Base-by-base conservation (phyloP, 371 early-diverging fungal species). In the Syncephalastrum sp. region DNA sequence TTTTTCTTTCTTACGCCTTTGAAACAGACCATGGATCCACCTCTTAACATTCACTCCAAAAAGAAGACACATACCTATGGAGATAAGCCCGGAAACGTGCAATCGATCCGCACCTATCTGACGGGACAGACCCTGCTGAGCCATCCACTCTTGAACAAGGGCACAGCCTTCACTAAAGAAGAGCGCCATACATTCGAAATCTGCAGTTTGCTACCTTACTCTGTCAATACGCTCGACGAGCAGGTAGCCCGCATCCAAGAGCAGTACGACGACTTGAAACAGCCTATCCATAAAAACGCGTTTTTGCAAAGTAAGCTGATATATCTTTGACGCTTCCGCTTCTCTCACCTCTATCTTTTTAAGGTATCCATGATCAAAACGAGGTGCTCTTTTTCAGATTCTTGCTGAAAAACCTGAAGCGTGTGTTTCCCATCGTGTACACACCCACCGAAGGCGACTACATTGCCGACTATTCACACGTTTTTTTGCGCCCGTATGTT, bases 361-460 rank as follows among this genome's bases (percentile, higher is more conserved):
- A 43, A 61, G 61, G 38, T 51, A 50, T 61, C 47, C 63, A 62
- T 52, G 62, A 70, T 45, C 67, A 62, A 57, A 67, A 70, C 25
- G 69, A 70, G 56, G 63, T 63, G 14, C 59, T 70, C 12, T 70
- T 60, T 48, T 70, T 65, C 42, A 57, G 50, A 24, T 55, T 70
- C 42, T 29, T 70, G 14, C 38, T 69, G 43, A 24, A 58, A 45
- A 51, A 70, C 17, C 47, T 69, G 8, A 49, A 60, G 46, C 4
- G 27, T 7, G 23, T 62, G 19, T 38, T 62, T n/a, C 57, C 56
- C 3, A 53, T 62, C 46, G 56, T 68, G 14, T 68, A 68, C 52
- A 63, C 64, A 15, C 68, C 68, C 23, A 61, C 62, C 3, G 64
- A 64, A 54, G 54, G 63, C 16, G 63, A 62, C 25, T 62, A 53